Evolutionary conservation across 2,329 filamentous ascomycete species (phyloP).

Genomic region (Cladosporium austrohemisphaericum): DNA sequence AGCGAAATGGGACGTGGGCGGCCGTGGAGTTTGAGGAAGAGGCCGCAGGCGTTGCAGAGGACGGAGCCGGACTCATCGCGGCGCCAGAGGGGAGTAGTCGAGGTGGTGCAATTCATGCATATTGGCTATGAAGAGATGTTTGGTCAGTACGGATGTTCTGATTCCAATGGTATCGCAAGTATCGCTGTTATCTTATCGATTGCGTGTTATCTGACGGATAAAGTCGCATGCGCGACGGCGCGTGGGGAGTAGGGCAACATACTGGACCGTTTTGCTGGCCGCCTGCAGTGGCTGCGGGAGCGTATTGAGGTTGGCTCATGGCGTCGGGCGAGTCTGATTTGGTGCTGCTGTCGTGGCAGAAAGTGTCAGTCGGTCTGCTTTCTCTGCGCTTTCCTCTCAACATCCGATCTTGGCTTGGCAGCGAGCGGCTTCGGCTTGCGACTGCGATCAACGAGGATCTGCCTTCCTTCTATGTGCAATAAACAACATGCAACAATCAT

Average conservation of each 20-base stretch:
- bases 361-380: slow-evolving; percentile 6
- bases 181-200: slow-evolving; percentile 28
- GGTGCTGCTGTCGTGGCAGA: slow-evolving; percentile 4
- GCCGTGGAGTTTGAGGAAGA: slow-evolving; percentile 95
- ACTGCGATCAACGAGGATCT: background rate
- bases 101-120: slow-evolving; percentile 94
- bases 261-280: slow-evolving; percentile 59
- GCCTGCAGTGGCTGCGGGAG: slow-evolving; percentile 61
- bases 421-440: background rate
- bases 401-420: slow-evolving; percentile 1
- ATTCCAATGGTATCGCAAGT: slow-evolving; percentile 10
- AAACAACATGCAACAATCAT: too few relatives aligned
- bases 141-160: background rate
- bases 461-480: background rate
- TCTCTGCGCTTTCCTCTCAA: background rate
- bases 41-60: slow-evolving; percentile 95
- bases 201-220: slow-evolving; percentile 8
- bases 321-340: slow-evolving; percentile 33
- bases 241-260: slow-evolving; percentile 34
- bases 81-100: slow-evolving; percentile 93
- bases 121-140: slow-evolving; percentile 70
- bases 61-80: slow-evolving; percentile 94
- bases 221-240: background rate
- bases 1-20: slow-evolving; percentile 89
- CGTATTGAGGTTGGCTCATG: slow-evolving; percentile 61